Evolutionary conservation across 352 stramenopile species (phyloP).

Genomic region (Phytopythium oedochilum): DNA sequence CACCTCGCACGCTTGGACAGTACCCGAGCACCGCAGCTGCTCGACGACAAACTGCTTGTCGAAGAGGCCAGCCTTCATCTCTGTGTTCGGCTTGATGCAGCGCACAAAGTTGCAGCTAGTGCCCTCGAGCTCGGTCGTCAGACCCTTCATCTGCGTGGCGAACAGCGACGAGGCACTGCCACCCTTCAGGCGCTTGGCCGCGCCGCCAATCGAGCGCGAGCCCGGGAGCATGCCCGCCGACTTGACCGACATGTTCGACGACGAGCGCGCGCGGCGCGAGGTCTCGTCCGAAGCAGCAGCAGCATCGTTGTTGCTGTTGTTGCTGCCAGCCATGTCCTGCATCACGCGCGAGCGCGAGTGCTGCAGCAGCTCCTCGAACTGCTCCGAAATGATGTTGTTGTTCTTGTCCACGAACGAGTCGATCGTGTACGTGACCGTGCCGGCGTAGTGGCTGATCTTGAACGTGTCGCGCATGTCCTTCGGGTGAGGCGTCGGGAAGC

Average conservation of each 20-base stretch:
- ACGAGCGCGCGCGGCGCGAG: constrained; percentile 30
- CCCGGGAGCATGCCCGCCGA: constrained; percentile 29
- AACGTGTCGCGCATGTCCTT: constrained; percentile 86
- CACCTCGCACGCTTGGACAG: constrained; percentile 76
- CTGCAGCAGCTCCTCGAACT: constrained; percentile 86
- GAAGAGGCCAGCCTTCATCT: constrained; percentile 86
- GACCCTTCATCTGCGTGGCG: constrained; percentile 79
- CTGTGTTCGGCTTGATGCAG: constrained; percentile 96
- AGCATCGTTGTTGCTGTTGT: constrained; percentile 14
- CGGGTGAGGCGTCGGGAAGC: constrained; percentile 80
- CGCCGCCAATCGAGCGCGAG: constrained; percentile 25
- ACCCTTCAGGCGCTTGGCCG: constrained; percentile 56
- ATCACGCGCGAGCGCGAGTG: constrained; percentile 65
- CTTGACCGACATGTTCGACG: constrained; percentile 39
- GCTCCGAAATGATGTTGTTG: constrained; percentile 88
- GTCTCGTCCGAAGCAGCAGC: not conserved
- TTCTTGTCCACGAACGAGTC: constrained; percentile 89
- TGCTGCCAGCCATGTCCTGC: constrained; percentile 58
- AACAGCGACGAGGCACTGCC: constrained; percentile 71
- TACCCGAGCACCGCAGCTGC: constrained; percentile 68
- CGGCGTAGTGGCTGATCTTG: constrained; percentile 81
- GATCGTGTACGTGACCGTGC: constrained; percentile 82
- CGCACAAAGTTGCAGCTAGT: constrained; percentile 93
- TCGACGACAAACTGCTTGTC: constrained; percentile 75
- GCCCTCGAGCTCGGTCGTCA: constrained; percentile 76